Evolutionary conservation across 495 filamentous ascomycete genomes (phyloP).

Genomic region (Xylaria intraflava): DNA sequence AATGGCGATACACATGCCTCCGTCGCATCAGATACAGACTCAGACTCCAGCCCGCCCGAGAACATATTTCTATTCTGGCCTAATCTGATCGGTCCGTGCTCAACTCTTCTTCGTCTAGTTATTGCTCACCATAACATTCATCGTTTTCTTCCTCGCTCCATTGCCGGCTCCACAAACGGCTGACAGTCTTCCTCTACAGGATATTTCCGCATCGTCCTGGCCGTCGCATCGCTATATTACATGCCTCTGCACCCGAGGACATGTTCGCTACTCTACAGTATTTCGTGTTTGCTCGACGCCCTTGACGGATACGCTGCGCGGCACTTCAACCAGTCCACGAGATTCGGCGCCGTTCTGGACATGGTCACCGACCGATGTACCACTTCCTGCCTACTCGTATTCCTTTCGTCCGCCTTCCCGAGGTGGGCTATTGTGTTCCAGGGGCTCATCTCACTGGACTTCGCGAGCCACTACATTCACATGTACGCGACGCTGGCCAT

Average conservation of each 20-base stretch:
- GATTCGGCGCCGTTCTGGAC: slow-evolving; percentile 91
- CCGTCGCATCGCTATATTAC: slow-evolving; percentile 90
- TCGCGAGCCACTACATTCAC: slow-evolving; percentile 96
- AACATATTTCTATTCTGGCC: slow-evolving; percentile 96
- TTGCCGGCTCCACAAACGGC: background rate
- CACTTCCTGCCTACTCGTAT: slow-evolving; percentile 87
- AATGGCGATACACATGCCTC: slow-evolving; percentile 24
- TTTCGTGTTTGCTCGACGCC: slow-evolving; percentile 90
- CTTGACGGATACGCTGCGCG: slow-evolving; percentile 89
- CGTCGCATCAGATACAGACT: slow-evolving; percentile 14
- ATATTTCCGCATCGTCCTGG: slow-evolving; percentile 81
- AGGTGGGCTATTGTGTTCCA: slow-evolving; percentile 92
- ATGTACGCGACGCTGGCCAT: slow-evolving; percentile 90
- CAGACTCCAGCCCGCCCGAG: slow-evolving; percentile 44
- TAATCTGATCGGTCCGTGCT: slow-evolving; percentile 76
- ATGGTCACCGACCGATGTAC: slow-evolving; percentile 92
- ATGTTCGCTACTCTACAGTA: slow-evolving; percentile 81
- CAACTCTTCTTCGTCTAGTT: background rate
- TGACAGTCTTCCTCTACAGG: slow-evolving; percentile 43
- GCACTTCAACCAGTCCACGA: slow-evolving; percentile 79
- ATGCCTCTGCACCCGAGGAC: slow-evolving; percentile 96
- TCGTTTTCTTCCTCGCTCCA: background rate
- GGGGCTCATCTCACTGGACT: slow-evolving; percentile 78
- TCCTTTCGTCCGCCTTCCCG: slow-evolving; percentile 85
- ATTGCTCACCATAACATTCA: background rate